Conservation (phyloP, 352 stramenopile genomes). For the Pythium apleroticum region DNA sequence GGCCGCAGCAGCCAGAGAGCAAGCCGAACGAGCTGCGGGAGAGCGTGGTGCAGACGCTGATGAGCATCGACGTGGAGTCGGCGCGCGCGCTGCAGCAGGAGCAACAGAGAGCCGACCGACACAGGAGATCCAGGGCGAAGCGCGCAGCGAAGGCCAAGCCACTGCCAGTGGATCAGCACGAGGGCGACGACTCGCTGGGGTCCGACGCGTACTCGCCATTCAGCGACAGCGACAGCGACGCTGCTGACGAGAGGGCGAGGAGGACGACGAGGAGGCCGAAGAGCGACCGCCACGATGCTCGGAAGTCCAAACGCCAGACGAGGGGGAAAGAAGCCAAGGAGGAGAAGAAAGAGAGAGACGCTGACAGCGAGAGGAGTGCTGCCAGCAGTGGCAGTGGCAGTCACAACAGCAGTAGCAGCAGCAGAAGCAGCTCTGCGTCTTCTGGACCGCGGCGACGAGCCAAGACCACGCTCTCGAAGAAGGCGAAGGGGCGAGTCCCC, state of each 20-base stretch:
- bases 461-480: background rate
- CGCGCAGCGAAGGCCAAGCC: background rate
- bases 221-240: conserved; percentile 6
- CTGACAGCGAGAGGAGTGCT: background rate
- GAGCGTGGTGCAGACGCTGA: conserved; percentile 40
- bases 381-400: background rate
- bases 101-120: background rate
- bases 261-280: background rate
- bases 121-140: background rate
- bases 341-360: conserved; percentile 9
- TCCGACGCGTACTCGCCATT: conserved; percentile 43
- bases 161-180: background rate
- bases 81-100: conserved; percentile 22
- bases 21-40: background rate
- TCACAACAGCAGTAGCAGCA: conserved; percentile 6
- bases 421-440: background rate
- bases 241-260: background rate
- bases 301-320: background rate
- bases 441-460: background rate
- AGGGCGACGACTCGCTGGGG: conserved; percentile 27
- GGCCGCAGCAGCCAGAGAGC: background rate
- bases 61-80: conserved; percentile 52
- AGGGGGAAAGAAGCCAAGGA: conserved; percentile 1
- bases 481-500: background rate
- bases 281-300: background rate